Evolutionary conservation across 805 yeast genomes (phyloP), one percentile per base, ranked within the genome.

Genomic region (Candida railenensis): DNA sequence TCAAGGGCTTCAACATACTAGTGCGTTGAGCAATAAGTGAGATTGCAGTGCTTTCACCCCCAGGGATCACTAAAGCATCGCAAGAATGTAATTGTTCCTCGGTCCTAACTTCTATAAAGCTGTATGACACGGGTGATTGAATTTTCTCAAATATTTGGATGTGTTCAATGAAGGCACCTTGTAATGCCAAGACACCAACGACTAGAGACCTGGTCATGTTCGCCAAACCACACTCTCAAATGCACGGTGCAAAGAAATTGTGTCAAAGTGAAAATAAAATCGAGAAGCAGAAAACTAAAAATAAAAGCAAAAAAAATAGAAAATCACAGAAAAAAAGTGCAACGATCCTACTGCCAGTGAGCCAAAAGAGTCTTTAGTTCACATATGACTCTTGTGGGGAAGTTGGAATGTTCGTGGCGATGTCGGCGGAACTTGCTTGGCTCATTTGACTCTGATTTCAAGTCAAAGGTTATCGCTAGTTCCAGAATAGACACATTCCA

Each of bases 141-240:
- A 81, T 62, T 15, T 57, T 49, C 15, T 71, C 56, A 36, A 86
- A 65, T 55, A 77, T 80, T 2, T 69, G 62, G 4, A 83, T 64
- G 59, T 87, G 95, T 56, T 87, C 95, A 15, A 67, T 60, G 57
- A 85, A 87, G 0, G 94, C 91, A 4, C 95, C 95, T 59, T 87
- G 95, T 16, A 87, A 72, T 0, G 92, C 87, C 44, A 87, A 63
- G 1, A 87, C 90, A 3, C 95, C 95, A 9, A 87, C 71, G 2
- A 57, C 60, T 14, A 62, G 32, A 4, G 42, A 16, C 28, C 28
- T 16, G 9, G 43, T 38, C 48, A 44, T 49, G 2, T 25, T 25
- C 30, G n/a, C n/a, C n/a, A n/a, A n/a, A n/a, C n/a, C n/a, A n/a
- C n/a, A n/a, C n/a, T n/a, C n/a, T n/a, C n/a, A n/a, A n/a, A n/a